Base-by-base conservation (phyloP, 768 basidiomycete genomes). In the Tylopilus cervinicoccineus region DNA sequence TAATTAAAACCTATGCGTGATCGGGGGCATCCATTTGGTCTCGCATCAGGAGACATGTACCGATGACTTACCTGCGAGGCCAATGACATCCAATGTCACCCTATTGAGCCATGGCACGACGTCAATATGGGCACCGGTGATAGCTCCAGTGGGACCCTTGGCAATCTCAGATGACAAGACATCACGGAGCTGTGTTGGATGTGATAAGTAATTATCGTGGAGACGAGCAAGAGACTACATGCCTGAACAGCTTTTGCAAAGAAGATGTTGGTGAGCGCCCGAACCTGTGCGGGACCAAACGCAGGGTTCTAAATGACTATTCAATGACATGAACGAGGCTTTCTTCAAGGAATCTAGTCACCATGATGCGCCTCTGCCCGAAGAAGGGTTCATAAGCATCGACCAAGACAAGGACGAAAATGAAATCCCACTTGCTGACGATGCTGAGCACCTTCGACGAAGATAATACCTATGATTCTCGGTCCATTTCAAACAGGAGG, bases 1-100 rank as follows among this genome's bases (percentile, higher is more conserved):
- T 72, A 68, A 47, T 70, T 60, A 47, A 74, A 74, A 17, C 72
- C 72, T 73, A 32, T 5, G 22, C 16, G 19, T 8, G 20, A 13
- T 47, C n/a, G 32, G 20, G 13, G 11, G 27, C 16, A 34, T 17
- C 22, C 13, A 4, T 29, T 41, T 24, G 6, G 6, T 3, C 10
- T n/a, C 16, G 19, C 1, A 38, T 29, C 11, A 10, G 7, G 34
- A 22, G 33, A 20, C 34, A 28, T 13, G 9, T 3, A 13, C 8
- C 29, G 22, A 23, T 8, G 12, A 27, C 72, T 68, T 22, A 72
- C 62, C 50, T 70, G 72, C 31, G 63, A 58, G 12, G 70, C 72
- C 54, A 56, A 60, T 53, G 51, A 65, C 55, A 32, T 74, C 72
- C 8, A 75, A 56, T 1, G 72, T 73, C 48, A 59, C 58, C 43